These are phyloP conservation scores for Oropetium thomaeum DNA, from an alignment of 176 grass and related monocot species.

Conservation along the genomic window DNA sequence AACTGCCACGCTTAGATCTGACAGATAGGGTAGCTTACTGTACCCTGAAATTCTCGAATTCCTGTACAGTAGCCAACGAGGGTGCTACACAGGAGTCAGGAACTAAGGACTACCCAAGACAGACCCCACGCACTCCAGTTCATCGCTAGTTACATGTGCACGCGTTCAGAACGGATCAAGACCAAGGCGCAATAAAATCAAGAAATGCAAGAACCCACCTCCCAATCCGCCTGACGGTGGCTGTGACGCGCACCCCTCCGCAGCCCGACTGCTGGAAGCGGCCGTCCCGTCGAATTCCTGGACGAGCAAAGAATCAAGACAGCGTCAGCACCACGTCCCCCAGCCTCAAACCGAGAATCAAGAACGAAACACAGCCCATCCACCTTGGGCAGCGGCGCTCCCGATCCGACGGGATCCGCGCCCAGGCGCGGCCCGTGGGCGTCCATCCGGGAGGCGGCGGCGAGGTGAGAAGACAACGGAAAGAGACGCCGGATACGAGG, in stretches of 20 bases:
- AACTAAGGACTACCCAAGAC: not conserved
- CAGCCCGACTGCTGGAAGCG: not conserved
- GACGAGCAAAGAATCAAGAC: not conserved
- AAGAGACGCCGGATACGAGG: not conserved
- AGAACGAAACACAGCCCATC: not conserved
- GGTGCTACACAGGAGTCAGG: not conserved
- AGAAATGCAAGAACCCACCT: slow-evolving; percentile 19
- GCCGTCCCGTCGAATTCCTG: slow-evolving; percentile 33
- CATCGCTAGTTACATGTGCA: not conserved
- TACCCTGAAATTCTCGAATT: too few relatives aligned
- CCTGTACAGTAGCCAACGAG: not conserved
- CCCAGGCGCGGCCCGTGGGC: not conserved
- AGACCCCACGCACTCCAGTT: not conserved
- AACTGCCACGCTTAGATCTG: not conserved
- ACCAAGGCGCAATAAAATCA: not conserved
- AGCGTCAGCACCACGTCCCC: not conserved
- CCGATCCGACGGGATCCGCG: slow-evolving; percentile 42
- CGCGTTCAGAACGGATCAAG: not conserved
- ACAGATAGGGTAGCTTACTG: too few relatives aligned
- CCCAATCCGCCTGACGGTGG: not conserved
- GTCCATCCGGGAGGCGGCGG: slow-evolving; percentile 29
- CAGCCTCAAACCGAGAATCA: not conserved
- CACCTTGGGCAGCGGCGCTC: slow-evolving; percentile 21
- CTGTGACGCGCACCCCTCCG: not conserved
- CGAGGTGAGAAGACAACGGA: not conserved